Base-by-base conservation (phyloP, 2,329 filamentous ascomycete species). In the Colletotrichum nymphaeae region DNA sequence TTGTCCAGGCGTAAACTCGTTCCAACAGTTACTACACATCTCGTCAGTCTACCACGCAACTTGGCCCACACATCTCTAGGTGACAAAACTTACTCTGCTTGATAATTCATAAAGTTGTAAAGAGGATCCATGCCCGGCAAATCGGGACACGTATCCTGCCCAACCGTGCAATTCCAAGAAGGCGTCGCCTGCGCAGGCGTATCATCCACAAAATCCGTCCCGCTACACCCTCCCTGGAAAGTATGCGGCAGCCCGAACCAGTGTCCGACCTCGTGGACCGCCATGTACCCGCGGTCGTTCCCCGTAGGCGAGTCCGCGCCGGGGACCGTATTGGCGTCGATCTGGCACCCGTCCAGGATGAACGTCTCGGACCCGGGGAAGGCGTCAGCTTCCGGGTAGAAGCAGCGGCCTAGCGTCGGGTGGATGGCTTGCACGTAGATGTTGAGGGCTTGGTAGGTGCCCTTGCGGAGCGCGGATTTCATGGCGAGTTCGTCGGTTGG, bases 161-260 rank as follows among this genome's bases (percentile, higher is more conserved):
- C 65, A 24, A 32, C 14, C n/a, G 69, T 42, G 26, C 73, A 75
- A 53, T 64, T 30, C 46, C 46, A 68, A 30, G 63, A 67, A 19
- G 35, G 24, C 57, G n/a, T 68, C 37, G 42, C 46, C 77, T 80
- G 37, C 74, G 74, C 30, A 66, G 79, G 67, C 76, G 81, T 30
- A 42, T 72, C 24, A 75, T 77, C 24, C 76, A 81, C 66, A 14
- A 19, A 16, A 2, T 60, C 57, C 14, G 32, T 35, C 76, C 72
- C 9, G 59, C 72, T 5, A 67, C 75, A 67, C 0, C 76, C 76
- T 49, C 80, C 84, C 63, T 84, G 78, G 75, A 85, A 86, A 16
- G 84, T 84, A 73, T 86, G 84, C 70, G 79, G 80, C 14, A 86
- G 79, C 63, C 83, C 84, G 69, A 85, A 80, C 84, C 84, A 85